Evolutionary conservation across 2,329 filamentous ascomycete genomes (phyloP).

Genomic region (Fusarium sublunatum): DNA sequence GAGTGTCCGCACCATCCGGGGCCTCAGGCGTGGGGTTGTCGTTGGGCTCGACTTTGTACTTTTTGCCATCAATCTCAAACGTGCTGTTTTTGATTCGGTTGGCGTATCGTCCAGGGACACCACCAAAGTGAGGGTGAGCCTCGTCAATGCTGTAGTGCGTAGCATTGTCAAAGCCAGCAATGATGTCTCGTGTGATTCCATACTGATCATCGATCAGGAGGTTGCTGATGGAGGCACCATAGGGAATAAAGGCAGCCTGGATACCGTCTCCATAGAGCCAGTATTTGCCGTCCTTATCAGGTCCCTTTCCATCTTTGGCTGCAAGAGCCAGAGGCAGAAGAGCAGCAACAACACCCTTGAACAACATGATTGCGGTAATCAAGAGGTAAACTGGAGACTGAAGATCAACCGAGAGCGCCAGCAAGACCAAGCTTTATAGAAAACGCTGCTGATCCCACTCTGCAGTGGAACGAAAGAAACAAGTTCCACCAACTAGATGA

Average conservation of each 20-base stretch:
- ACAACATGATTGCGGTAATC: conserved; percentile 30
- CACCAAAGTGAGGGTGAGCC: conserved; percentile 76
- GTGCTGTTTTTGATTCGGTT: conserved; percentile 84
- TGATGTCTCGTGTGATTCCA: conserved; percentile 75
- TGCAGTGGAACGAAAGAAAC: not conserved
- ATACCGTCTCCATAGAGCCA: conserved; percentile 75
- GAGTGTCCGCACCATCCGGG: conserved; percentile 69
- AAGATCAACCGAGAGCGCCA: not conserved
- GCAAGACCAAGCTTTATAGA: conserved; percentile 28
- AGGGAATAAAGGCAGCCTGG: conserved; percentile 76
- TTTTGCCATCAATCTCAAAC: conserved; percentile 73
- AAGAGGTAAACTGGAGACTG: conserved; percentile 6
- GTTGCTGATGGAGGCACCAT: conserved; percentile 79
- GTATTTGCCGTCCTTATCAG: conserved; percentile 75
- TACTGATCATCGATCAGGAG: conserved; percentile 76
- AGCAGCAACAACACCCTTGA: conserved; percentile 31
- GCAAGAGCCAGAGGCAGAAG: conserved; percentile 29
- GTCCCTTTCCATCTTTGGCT: conserved; percentile 44
- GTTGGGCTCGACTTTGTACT: conserved; percentile 70
- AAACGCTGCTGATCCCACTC: not conserved
- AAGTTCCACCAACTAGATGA: conserved; percentile 21
- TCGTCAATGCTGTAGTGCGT: conserved; percentile 73
- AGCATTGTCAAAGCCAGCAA: conserved; percentile 81
- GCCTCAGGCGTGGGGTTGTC: conserved; percentile 66
- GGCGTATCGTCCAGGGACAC: conserved; percentile 80